Conservation (phyloP, 1,284 basidiomycete species). For the Ganoderma resinaceum region DNA sequence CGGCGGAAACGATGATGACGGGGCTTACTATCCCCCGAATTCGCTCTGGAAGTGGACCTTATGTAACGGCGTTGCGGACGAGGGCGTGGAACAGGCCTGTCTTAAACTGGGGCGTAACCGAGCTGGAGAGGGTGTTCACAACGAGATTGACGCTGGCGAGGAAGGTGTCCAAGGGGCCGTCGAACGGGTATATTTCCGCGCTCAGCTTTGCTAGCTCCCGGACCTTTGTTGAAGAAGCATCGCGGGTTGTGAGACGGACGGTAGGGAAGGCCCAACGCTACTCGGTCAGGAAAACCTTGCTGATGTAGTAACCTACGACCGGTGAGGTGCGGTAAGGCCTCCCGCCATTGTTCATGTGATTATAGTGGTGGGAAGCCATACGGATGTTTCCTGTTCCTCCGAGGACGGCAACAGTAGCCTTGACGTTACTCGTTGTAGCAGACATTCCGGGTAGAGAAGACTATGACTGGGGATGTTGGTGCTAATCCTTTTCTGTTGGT, state of each 20-base stretch:
- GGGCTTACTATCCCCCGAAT: constrained; percentile 33
- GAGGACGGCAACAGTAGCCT: not conserved
- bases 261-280: constrained; percentile 9
- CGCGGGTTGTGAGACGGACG: constrained; percentile 21
- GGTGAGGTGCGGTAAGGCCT: not conserved
- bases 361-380: not conserved
- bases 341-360: not conserved
- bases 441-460: not conserved
- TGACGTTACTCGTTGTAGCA: not conserved
- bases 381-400: constrained; percentile 1
- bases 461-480: not conserved
- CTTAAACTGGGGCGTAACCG: constrained; percentile 20
- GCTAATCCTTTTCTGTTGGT: not conserved
- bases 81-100: constrained; percentile 30
- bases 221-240: constrained; percentile 27
- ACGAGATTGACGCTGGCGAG: constrained; percentile 35
- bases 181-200: constrained; percentile 30
- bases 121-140: constrained; percentile 25
- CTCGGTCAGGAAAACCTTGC: constrained; percentile 8
- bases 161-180: constrained; percentile 23
- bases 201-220: constrained; percentile 30
- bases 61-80: constrained; percentile 25
- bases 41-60: constrained; percentile 39
- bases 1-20: not conserved
- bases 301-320: not conserved